phyloP scores from a whole-genome alignment of 345 rosid species.

The Ailanthus altissimus region DNA sequence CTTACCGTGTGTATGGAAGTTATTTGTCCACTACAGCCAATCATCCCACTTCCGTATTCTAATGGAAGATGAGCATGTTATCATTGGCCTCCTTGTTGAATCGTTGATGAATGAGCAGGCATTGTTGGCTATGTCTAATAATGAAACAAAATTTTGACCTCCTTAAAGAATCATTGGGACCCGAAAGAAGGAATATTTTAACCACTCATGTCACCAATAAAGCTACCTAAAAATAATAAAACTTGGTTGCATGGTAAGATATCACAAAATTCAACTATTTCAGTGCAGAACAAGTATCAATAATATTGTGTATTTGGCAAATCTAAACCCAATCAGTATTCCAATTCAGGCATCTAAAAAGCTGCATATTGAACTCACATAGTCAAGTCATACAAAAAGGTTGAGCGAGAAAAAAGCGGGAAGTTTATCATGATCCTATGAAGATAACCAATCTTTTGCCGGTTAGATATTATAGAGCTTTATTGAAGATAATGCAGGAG shows the following conservation, averaged over 20 bases:
- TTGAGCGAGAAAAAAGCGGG: background rate
- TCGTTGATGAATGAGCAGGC: conserved; percentile 14
- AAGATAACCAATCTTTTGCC: background rate
- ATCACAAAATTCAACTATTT: background rate
- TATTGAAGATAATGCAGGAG: background rate
- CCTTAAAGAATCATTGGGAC: conserved; percentile 19
- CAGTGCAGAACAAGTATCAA: background rate
- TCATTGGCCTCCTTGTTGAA: background rate
- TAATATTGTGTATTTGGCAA: background rate
- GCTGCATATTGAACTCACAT: background rate
- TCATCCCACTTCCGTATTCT: background rate
- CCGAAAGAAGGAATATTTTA: conserved; percentile 36
- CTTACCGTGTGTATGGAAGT: background rate
- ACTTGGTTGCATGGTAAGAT: background rate
- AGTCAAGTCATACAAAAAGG: background rate
- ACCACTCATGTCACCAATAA: background rate
- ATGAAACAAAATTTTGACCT: background rate
- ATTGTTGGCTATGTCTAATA: background rate
- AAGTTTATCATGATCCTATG: background rate
- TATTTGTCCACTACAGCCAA: background rate
- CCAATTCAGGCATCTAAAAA: background rate
- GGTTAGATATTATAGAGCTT: background rate
- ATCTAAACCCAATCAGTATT: background rate
- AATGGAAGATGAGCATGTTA: background rate
- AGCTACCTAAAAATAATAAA: background rate